A percentile compares a stretch with the other conserved stretches of the same genome.
phyloP scores from a whole-genome alignment of 2,329 filamentous ascomycete species.

The Aspergillus ustus region DNA sequence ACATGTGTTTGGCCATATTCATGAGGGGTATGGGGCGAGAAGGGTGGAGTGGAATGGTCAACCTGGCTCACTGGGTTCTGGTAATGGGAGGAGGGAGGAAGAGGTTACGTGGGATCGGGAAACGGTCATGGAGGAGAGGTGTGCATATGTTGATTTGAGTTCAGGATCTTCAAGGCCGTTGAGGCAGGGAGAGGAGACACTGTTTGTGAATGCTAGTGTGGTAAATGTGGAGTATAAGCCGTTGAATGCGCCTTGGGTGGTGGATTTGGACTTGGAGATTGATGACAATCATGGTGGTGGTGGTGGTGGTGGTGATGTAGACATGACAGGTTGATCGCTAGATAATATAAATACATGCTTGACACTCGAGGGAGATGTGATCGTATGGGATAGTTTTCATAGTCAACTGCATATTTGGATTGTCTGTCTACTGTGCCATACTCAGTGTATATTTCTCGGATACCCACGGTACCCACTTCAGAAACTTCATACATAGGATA shows the following conservation, averaged over 20 bases:
- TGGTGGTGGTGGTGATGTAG: background rate
- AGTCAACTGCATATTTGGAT: background rate
- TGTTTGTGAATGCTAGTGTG: conserved; percentile 64
- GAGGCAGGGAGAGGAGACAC: conserved; percentile 54
- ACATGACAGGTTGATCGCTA: background rate
- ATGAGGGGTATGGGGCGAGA: conserved; percentile 57
- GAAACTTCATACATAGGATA: background rate
- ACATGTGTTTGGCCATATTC: conserved; percentile 69
- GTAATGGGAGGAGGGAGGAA: background rate
- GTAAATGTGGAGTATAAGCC: conserved; percentile 56
- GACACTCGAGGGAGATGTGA: background rate
- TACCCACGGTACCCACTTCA: background rate
- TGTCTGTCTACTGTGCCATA: background rate
- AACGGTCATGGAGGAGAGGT: conserved; percentile 36
- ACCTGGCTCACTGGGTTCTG: conserved; percentile 16
- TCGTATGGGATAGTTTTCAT: background rate
- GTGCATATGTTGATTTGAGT: conserved; percentile 42
- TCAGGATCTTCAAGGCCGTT: conserved; percentile 35
- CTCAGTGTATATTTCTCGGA: background rate
- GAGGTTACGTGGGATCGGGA: conserved; percentile 27
- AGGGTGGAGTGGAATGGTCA: conserved; percentile 34
- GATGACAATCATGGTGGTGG: too few relatives aligned
- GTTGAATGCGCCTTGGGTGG: conserved; percentile 59
- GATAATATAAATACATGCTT: background rate
- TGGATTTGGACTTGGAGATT: conserved; percentile 54